Base-by-base conservation (phyloP, 1,139 yeast genomes). In the Debaryomyces coudertii region DNA sequence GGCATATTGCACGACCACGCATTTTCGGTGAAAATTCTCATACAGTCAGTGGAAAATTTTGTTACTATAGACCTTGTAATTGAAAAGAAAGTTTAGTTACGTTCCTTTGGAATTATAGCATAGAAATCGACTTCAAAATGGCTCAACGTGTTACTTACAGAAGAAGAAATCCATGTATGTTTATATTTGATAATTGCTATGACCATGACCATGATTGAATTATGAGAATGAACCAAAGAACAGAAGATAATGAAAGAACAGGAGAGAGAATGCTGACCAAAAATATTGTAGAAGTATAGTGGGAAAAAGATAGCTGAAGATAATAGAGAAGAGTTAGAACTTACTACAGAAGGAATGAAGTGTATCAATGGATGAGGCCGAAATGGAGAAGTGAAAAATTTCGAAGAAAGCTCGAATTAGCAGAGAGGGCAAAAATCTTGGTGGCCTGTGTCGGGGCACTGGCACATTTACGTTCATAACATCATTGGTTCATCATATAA, bases 81-180 rank as follows among this genome's bases (percentile, higher is more conserved):
- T 36, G 31, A 36, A 36, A 12, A 38, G 34, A 28, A 38, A 38
- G 34, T 27, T 38, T 16, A 38, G 16, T 28, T 25, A 28, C 41
- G 41, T 38, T 38, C 41, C 41, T 38, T 22, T 38, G 41, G 41
- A 38, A 38, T 38, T 28, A 28, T 27, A 38, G 41, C 41, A 38
- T 38, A 38, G 41, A 38, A 28, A 36, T 28, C 34, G 34, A 38
- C 41, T 40, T 30, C 33, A 57, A 51, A 56, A 73, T 73, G 79
- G 79, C 78, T 67, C 77, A 73, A 71, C 76, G 79, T 70, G 76
- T 73, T 64, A 73, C 79, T 60, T 73, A 69, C 71, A 73, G 79
- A 73, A 73, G 78, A 73, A 72, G 77, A 69, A 73, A 73, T 66
- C 78, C 79, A 67, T 73, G 47, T 44, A 44, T 44, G 47, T 44